phyloP scores from a whole-genome alignment of 2,329 filamentous ascomycete genomes.

The Cladosporium sphaerospermum region DNA sequence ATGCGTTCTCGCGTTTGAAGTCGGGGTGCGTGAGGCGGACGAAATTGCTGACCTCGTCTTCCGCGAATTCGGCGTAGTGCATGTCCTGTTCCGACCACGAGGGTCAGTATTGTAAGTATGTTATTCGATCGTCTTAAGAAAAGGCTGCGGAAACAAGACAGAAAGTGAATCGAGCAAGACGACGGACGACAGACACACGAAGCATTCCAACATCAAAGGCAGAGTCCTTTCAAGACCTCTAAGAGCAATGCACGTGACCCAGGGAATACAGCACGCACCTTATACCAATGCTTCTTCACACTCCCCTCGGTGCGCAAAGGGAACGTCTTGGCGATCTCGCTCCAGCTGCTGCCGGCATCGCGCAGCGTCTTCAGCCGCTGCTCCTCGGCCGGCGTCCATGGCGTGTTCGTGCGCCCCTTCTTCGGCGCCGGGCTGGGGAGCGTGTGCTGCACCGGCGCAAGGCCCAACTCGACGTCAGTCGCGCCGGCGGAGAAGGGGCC shows the following conservation, averaged over 20 bases:
- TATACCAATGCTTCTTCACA: conserved; percentile 99
- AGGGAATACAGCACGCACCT: conserved; percentile 49
- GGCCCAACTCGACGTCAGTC: conserved; percentile 12
- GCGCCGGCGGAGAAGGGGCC: conserved; percentile 21
- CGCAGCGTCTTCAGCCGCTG: conserved; percentile 88
- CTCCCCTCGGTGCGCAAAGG: conserved; percentile 90
- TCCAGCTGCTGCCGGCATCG: conserved; percentile 90
- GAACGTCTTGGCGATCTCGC: conserved; percentile 97
- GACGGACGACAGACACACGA: too few species aligned
- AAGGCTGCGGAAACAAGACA: not conserved
- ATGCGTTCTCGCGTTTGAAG: not conserved
- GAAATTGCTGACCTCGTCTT: conserved; percentile 72
- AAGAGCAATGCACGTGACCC: not conserved
- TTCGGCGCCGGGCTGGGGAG: conserved; percentile 55
- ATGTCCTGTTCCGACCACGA: conserved; percentile 61
- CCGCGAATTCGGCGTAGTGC: conserved; percentile 98
- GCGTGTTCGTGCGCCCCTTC: conserved; percentile 96
- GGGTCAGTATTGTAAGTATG: conserved; percentile 3
- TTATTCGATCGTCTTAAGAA: conserved; percentile 2
- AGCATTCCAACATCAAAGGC: not conserved
- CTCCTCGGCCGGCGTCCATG: conserved; percentile 94
- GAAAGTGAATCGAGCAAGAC: not conserved
- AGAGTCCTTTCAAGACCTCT: not conserved
- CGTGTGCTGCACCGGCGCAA: conserved; percentile 26
- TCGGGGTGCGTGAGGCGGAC: conserved; percentile 31